phyloP scores from a whole-genome alignment of 75 land plant genomes.

The Adiantum capillusveneris region DNA sequence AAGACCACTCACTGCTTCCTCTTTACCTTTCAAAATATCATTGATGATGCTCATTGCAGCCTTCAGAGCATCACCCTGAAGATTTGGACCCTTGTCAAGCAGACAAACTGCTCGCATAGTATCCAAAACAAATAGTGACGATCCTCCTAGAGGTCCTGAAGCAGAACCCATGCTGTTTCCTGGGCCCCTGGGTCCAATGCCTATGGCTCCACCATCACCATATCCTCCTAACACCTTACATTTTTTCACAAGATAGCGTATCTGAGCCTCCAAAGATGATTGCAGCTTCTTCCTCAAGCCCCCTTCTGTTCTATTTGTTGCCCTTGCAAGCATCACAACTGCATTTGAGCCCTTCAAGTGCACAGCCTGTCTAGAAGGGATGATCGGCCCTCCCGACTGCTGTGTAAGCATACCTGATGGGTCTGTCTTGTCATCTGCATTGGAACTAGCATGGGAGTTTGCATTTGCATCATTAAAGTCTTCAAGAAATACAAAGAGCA shows the following conservation, averaged over 20 bases:
- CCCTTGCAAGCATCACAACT: conserved; percentile 60
- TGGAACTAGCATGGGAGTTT: conserved; percentile 9
- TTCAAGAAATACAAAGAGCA: conserved; percentile 75
- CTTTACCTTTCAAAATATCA: conserved; percentile 53
- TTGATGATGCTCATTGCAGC: conserved; percentile 48
- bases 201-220: conserved; percentile 39
- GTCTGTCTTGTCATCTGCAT: not conserved
- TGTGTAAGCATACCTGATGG: not conserved
- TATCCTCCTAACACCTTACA: conserved; percentile 54
- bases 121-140: conserved; percentile 74
- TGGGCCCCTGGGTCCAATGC: conserved; percentile 48
- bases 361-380: conserved; percentile 24
- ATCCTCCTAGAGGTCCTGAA: conserved; percentile 39
- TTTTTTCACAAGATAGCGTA: conserved; percentile 85
- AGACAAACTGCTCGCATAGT: conserved; percentile 65
- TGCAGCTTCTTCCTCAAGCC: conserved; percentile 71
- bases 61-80: conserved; percentile 53
- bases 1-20: conserved; percentile 31
- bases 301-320: conserved; percentile 57
- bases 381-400: conserved; percentile 13
- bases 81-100: conserved; percentile 50
- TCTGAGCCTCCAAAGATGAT: conserved; percentile 84
- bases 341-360: conserved; percentile 49
- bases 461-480: conserved; percentile 49
- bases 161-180: conserved; percentile 27